phyloP scores from a whole-genome alignment of 129 eudicot species.

The Glebionis coronaria region DNA sequence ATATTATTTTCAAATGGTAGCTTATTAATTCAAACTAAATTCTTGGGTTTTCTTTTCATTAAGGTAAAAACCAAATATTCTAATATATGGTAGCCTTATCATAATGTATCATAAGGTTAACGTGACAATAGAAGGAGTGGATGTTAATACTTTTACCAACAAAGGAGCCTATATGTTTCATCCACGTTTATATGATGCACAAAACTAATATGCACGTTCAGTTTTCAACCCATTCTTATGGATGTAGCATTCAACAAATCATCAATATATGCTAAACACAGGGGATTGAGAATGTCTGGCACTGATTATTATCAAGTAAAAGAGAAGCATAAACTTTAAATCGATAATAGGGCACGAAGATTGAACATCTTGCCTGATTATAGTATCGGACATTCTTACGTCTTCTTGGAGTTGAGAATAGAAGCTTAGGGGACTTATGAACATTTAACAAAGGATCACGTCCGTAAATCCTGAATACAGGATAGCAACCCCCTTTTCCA shows the following conservation, averaged over 20 bases:
- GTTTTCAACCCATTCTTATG: not conserved
- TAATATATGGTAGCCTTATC: too few relatives aligned
- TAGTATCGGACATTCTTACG: constrained; percentile 60
- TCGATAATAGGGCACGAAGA: not conserved
- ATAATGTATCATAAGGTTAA: too few relatives aligned
- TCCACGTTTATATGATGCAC: not conserved
- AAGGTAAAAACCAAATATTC: too few relatives aligned
- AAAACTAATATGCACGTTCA: too few relatives aligned
- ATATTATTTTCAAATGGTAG: too few relatives aligned
- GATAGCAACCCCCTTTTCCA: constrained; percentile 76
- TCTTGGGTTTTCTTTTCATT: too few relatives aligned
- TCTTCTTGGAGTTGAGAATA: constrained; percentile 73
- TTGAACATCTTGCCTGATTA: constrained; percentile 57
- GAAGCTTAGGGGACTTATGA: constrained; percentile 65
- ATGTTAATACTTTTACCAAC: too few relatives aligned
- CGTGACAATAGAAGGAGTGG: too few relatives aligned
- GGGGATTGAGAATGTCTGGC: not conserved
- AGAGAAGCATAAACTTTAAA: not conserved
- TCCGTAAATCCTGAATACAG: constrained; percentile 74
- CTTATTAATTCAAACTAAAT: too few relatives aligned
- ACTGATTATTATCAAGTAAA: not conserved
- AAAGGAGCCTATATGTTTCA: not conserved
- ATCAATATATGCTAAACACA: not conserved
- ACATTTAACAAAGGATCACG: constrained; percentile 57
- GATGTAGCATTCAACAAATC: not conserved